Percentiles rank a stretch among this genome's conserved stretches.
These are phyloP conservation scores for Cyclotella kingstonii DNA, from an alignment of 108 stramenopile genomes.

Conservation along the genomic window DNA sequence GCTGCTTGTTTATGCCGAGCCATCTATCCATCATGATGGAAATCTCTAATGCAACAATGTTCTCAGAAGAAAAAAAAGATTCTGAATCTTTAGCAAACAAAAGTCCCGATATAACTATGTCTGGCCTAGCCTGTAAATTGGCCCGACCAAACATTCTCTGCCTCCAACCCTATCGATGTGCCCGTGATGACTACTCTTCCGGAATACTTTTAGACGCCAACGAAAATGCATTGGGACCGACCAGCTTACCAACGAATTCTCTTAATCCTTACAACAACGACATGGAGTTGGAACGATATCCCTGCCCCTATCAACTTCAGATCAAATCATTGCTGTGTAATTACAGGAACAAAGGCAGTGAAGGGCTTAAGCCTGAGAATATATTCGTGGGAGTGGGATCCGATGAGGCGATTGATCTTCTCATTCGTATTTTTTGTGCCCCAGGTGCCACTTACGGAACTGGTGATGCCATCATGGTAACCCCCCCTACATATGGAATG, in stretches of 20 bases:
- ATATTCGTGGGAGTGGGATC: conserved; percentile 95
- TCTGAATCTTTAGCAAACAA: conserved; percentile 1
- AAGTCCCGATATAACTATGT: neutral
- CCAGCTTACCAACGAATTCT: conserved; percentile 60
- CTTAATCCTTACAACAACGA: conserved; percentile 56
- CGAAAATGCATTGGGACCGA: conserved; percentile 90
- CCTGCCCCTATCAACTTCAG: conserved; percentile 83
- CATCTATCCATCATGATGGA: too few species aligned
- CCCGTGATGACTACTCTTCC: conserved; percentile 91
- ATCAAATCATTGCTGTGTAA: conserved; percentile 76
- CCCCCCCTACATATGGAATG: conserved; percentile 97
- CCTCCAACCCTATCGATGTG: conserved; percentile 93
- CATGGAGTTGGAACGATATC: conserved; percentile 85
- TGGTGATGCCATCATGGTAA: conserved; percentile 76
- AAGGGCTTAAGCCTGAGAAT: conserved; percentile 70
- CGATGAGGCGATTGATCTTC: conserved; percentile 96
- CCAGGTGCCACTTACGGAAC: conserved; percentile 53
- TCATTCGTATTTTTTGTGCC: conserved; percentile 92
- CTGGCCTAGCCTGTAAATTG: conserved; percentile 58
- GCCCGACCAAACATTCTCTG: conserved; percentile 92
- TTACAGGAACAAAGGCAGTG: conserved; percentile 48
- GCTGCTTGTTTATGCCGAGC: too few species aligned
- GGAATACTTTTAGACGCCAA: conserved; percentile 96
- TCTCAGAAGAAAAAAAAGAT: conserved; percentile 38
- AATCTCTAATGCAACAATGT: too few species aligned